Percentiles rank a stretch among this genome's conserved stretches.
Conservation (phyloP, 1,139 yeast species). For the Suhomyces anneliseae region DNA sequence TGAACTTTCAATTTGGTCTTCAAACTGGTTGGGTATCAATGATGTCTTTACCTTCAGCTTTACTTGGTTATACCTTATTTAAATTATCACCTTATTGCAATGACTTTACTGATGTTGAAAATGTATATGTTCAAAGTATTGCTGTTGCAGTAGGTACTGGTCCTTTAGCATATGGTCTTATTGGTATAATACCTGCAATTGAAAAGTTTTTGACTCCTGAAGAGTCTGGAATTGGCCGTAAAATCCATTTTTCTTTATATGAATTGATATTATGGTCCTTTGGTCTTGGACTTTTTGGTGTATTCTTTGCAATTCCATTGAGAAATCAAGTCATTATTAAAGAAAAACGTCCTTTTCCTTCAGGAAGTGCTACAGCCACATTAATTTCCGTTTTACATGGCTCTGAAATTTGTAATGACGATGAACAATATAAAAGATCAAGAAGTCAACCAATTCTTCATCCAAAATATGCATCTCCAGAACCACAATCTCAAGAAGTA, state of each 20-base stretch:
- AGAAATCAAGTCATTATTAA: slow-evolving; percentile 80
- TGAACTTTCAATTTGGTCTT: slow-evolving; percentile 93
- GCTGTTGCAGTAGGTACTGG: slow-evolving; percentile 98
- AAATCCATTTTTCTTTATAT: slow-evolving; percentile 35
- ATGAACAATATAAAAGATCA: slow-evolving; percentile 3
- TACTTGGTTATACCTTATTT: slow-evolving; percentile 82
- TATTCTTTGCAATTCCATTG: slow-evolving; percentile 88
- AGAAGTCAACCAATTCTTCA: neutral
- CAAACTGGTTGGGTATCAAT: slow-evolving; percentile 99
- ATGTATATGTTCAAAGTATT: slow-evolving; percentile 86
- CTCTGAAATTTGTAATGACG: slow-evolving; percentile 53
- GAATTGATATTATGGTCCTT: slow-evolving; percentile 78
- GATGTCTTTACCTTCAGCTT: slow-evolving; percentile 98
- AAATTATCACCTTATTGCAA: slow-evolving; percentile 48
- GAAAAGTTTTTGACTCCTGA: slow-evolving; percentile 79
- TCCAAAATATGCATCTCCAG: neutral
- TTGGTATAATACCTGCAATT: slow-evolving; percentile 95
- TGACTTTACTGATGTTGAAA: slow-evolving; percentile 84
- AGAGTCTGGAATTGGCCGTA: slow-evolving; percentile 65
- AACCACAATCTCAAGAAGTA: neutral
- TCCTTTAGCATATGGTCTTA: slow-evolving; percentile 90
- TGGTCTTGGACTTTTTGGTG: slow-evolving; percentile 91
- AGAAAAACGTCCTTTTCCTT: slow-evolving; percentile 88
- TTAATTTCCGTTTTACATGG: slow-evolving; percentile 84
- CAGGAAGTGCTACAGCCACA: slow-evolving; percentile 96